These are phyloP conservation scores for Phytophthora sojae DNA, from an alignment of 352 stramenopile species.

Conservation along the genomic window DNA sequence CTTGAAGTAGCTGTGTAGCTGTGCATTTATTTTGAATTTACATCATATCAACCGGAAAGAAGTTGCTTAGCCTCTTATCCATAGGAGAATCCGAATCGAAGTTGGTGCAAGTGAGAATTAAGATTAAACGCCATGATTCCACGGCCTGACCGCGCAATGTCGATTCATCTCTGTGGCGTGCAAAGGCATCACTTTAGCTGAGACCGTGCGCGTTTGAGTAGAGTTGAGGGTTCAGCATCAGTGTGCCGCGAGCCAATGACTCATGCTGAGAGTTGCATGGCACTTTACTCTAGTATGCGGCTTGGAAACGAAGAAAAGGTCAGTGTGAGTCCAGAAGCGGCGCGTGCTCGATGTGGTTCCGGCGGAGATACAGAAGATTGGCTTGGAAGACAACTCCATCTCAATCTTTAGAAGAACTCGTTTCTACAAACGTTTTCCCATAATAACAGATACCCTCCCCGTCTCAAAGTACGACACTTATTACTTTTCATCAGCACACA, in stretches of 20 bases:
- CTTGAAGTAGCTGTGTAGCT: too few relatives aligned
- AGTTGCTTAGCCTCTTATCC: too few relatives aligned
- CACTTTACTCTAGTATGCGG: background rate
- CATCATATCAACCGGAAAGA: too few relatives aligned
- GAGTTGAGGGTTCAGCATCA: background rate
- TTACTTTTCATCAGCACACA: too few relatives aligned
- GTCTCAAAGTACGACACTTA: too few relatives aligned
- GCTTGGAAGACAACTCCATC: background rate
- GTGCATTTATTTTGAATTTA: too few relatives aligned
- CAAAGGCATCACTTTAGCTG: background rate
- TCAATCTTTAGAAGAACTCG: too few relatives aligned
- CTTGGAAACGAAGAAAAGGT: background rate
- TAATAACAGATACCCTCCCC: too few relatives aligned
- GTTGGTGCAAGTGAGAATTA: too few relatives aligned
- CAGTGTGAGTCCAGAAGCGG: background rate
- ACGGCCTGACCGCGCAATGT: too few relatives aligned
- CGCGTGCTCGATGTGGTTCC: background rate
- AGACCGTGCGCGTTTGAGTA: background rate
- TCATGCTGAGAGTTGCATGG: background rate
- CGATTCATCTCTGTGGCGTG: background rate
- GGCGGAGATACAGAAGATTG: background rate
- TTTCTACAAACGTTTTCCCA: too few relatives aligned
- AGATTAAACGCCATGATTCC: background rate
- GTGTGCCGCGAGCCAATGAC: background rate
- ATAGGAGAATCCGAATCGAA: too few relatives aligned